Base-by-base conservation (phyloP, 2,329 filamentous ascomycete genomes). In the Didymella keratinophila region DNA sequence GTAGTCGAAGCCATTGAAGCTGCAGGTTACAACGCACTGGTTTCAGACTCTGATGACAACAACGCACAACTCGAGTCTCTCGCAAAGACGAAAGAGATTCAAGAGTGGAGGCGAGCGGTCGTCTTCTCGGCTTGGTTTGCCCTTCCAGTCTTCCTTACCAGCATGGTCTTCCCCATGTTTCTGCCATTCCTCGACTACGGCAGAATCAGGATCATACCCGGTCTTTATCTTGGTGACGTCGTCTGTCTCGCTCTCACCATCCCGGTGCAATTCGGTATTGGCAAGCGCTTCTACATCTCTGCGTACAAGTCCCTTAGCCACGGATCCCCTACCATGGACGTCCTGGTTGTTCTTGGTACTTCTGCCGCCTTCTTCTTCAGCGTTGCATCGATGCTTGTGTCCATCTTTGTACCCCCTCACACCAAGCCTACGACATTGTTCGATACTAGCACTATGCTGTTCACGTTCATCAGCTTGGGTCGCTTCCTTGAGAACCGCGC, bases 281-380 rank as follows among this genome's bases (percentile, higher is more conserved):
- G 95, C 63, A 93, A 88, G 78, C 90, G 95, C 14, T 99, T 98
- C 76, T 99, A 99, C 75, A 77, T 89, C 58, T 95, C 92, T 25
- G 93, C 94, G n/a, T 98, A 86, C 79, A 97, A 96, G 75, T 97
- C 93, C 1, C 76, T 99, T 68, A 92, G 90, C 78, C 95, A 99
- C 75, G 86, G 88, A 20, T 91, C 93, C 5, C 94, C 95, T 0
- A 99, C 95, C 1, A 99, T 99, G 95, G 95, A 99, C 74, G 95
- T 98, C 1, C 84, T 99, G 21, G 91, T 99, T 52, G 91, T 97
- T 57, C 81, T 99, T 18, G 95, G 95, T 51, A 99, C 95, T 7
- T 96, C 93, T 0, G 90, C 93, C 21, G 95, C 95, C 20, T 99
- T 98, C 81, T 95, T 97, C 78, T 99, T 97, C 80, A 98, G 94